Base-by-base conservation (phyloP, 225 moss, liverwort and hornwort genomes). In the Straminergon stramineum region DNA sequence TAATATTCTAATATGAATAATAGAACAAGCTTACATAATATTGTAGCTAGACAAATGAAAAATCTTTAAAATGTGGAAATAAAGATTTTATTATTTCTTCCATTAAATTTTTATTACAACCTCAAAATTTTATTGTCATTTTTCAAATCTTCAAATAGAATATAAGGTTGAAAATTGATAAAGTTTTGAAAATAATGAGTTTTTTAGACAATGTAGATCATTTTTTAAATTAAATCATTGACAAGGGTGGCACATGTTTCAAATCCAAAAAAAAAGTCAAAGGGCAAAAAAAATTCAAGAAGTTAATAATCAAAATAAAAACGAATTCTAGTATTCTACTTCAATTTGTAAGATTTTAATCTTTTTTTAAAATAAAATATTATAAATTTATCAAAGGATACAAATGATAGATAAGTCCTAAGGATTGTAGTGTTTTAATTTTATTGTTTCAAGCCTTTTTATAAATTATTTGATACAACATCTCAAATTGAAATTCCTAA, bases 391-490 rank as follows among this genome's bases (percentile, higher is more conserved):
- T 34, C 13, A 31, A 13, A 52, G 3, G 3, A 76, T 34, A 34
- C 8, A 32, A 32, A 30, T 13, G 5, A 8, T 13, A 34, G 3
- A 77, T 77, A 22, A 53, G 7, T 5, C 22, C 23, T 15, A 24
- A 30, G 0, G 19, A 60, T 39, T 60, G 3, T 12, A 27, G 5
- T 4, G 2, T 0, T 58, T 27, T 58, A 58, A 39, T 0, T 58
- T 39, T 55, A 37, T 37, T 24, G 8, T 24, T 56, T 56, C 10
- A 79, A 56, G 6, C 3, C 16, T 26, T 56, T 24, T 37, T 24
- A 10, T 23, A 24, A 24, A 10, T 37, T 17, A 16, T 81, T 39
- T 31, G 9, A 41, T 19, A 30, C 9, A 61, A 41, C 5, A 43
- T 61, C 2, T 20, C 4, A 9, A 81, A 61, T 81, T 31, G 6